phyloP scores from a whole-genome alignment of 768 basidiomycete genomes.

The Mrakia blollopis region DNA sequence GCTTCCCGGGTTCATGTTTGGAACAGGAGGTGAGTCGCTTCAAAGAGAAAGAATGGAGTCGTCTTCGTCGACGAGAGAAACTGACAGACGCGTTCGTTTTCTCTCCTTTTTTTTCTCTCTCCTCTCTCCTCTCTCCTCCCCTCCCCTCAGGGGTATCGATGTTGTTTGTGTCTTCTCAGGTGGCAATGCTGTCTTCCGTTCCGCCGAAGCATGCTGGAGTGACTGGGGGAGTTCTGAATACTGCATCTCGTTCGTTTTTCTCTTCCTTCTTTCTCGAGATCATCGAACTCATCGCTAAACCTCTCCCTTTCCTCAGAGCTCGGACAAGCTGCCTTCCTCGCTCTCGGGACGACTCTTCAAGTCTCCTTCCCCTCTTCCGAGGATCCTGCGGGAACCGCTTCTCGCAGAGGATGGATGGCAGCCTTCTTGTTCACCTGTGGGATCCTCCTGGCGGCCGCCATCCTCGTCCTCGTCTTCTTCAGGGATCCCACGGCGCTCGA shows the following conservation, averaged over 20 bases:
- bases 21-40: not conserved
- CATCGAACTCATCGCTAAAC: not conserved
- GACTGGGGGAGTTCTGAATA: not conserved
- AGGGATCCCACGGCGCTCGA: not conserved
- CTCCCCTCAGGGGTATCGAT: not conserved
- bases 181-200: not conserved
- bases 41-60: too few relatives aligned
- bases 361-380: not conserved
- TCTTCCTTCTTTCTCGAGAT: not conserved
- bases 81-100: not conserved
- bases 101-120: too few relatives aligned
- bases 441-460: not conserved
- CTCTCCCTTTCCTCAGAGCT: not conserved
- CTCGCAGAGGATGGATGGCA: not conserved
- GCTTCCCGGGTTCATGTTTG: not conserved
- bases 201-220: conserved; percentile 1
- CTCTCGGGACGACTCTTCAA: conserved; percentile 2
- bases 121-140: too few relatives aligned
- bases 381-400: too few relatives aligned
- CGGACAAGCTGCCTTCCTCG: conserved; percentile 12
- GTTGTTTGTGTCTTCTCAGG: conserved; percentile 1
- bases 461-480: conserved; percentile 1
- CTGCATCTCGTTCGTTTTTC: not conserved
- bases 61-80: not conserved
- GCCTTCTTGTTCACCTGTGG: not conserved